Percentiles rank a stretch among this genome's conserved stretches.
phyloP scores from a whole-genome alignment of 2,329 filamentous ascomycete genomes.

The Cladophialophora psammophila region DNA sequence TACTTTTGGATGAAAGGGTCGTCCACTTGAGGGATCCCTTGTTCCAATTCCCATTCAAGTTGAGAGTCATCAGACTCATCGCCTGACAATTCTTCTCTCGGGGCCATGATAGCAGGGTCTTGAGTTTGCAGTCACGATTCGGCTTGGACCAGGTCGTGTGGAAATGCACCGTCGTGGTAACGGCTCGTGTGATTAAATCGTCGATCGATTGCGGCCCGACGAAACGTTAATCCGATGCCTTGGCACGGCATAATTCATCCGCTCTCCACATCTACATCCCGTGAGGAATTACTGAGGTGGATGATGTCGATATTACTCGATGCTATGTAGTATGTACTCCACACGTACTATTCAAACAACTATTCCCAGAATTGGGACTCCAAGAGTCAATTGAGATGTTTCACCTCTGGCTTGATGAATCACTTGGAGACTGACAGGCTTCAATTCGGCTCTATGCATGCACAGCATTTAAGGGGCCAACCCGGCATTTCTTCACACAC shows the following conservation, averaged over 20 bases:
- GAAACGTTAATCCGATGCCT: conserved; percentile 1
- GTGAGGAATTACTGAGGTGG: no score
- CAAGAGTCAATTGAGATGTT: background rate
- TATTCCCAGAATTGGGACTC: background rate
- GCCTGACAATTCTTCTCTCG: conserved; percentile 28
- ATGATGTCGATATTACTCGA: no score
- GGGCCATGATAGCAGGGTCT: conserved; percentile 17
- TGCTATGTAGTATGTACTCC: no score
- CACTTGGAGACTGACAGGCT: no score
- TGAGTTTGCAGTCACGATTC: background rate
- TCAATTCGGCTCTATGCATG: no score
- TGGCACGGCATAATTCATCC: background rate
- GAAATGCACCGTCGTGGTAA: conserved; percentile 4
- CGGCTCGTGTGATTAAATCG: conserved; percentile 4
- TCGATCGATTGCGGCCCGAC: background rate
- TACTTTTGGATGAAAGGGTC: conserved; percentile 87
- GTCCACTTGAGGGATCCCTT: conserved; percentile 56
- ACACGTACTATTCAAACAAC: background rate
- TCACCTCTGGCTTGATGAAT: background rate
- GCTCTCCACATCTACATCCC: background rate
- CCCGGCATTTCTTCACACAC: no score
- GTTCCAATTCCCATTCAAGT: conserved; percentile 48
- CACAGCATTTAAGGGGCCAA: no score
- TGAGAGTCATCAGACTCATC: conserved; percentile 37
- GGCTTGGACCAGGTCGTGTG: background rate